Conservation (phyloP, 169 alveolate genomes). For the Plasmodium cynomolgi region DNA sequence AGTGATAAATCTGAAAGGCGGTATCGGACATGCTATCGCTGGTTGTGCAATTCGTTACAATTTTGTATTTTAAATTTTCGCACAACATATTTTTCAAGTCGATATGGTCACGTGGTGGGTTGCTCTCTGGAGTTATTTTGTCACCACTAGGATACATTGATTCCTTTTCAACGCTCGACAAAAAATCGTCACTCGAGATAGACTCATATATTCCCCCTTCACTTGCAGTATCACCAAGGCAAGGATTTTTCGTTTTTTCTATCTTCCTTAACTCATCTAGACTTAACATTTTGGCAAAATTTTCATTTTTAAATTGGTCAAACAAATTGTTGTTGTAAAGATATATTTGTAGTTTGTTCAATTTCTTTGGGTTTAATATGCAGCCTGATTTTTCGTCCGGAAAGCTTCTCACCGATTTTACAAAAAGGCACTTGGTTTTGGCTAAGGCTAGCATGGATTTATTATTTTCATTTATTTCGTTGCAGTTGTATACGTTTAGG, state of each 20-base stretch:
- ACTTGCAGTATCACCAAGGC: conserved; percentile 24
- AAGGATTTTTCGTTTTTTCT: conserved; percentile 78
- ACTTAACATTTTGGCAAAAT: conserved; percentile 40
- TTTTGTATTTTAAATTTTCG: conserved; percentile 82
- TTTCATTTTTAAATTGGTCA: conserved; percentile 38
- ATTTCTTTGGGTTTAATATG: conserved; percentile 76
- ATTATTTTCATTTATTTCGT: conserved; percentile 82
- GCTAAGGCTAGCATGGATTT: conserved; percentile 86
- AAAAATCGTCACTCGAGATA: not conserved
- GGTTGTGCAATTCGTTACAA: conserved; percentile 82
- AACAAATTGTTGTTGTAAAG: conserved; percentile 67
- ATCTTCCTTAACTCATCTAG: conserved; percentile 67
- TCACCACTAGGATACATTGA: not conserved
- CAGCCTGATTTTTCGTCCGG: conserved; percentile 85
- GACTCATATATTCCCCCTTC: conserved; percentile 20
- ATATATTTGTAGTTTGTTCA: conserved; percentile 74
- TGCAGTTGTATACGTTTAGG: conserved; percentile 82
- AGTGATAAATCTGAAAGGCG: conserved; percentile 87
- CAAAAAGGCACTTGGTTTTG: conserved; percentile 84
- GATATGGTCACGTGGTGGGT: not conserved
- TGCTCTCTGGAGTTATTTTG: not conserved
- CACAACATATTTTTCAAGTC: conserved; percentile 69
- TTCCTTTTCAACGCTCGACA: not conserved
- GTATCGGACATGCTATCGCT: conserved; percentile 82
- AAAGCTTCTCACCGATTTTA: conserved; percentile 81